These are phyloP conservation scores for Stagonosporopsis chrysanthemi DNA, from an alignment of 2,329 filamentous ascomycete species.

Conservation along the genomic window DNA sequence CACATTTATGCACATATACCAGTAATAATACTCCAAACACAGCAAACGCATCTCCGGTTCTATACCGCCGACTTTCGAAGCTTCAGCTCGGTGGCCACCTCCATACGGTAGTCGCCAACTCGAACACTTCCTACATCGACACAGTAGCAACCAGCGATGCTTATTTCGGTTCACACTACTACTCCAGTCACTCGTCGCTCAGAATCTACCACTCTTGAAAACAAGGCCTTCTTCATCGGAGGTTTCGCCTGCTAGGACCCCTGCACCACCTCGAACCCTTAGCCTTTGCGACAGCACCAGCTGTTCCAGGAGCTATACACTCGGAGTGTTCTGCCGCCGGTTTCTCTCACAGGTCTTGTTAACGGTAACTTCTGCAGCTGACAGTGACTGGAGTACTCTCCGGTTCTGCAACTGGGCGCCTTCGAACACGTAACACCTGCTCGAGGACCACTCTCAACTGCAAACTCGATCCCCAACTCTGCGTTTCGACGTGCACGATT, in stretches of 20 bases:
- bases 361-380: conserved; percentile 53
- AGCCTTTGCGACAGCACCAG: conserved; percentile 46
- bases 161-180: conserved; percentile 39
- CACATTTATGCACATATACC: conserved; percentile 29
- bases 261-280: conserved; percentile 44
- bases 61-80: conserved; percentile 32
- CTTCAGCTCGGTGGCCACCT: conserved; percentile 39
- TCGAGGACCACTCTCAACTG: conserved; percentile 40
- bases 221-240: conserved; percentile 51
- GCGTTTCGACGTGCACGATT: conserved; percentile 29
- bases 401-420: conserved; percentile 41
- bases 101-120: conserved; percentile 36
- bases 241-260: conserved; percentile 49
- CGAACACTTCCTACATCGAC: conserved; percentile 39
- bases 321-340: conserved; percentile 49
- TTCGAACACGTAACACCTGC: conserved; percentile 45
- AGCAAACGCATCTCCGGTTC: conserved; percentile 15
- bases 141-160: conserved; percentile 45
- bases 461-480: conserved; percentile 41
- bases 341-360: conserved; percentile 51
- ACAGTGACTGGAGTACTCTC: conserved; percentile 53
- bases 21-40: conserved; percentile 39
- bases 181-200: conserved; percentile 55
- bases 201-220: conserved; percentile 49
- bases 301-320: conserved; percentile 44